Conservation (phyloP, 768 basidiomycete genomes). For the Dentipellis fragilis region DNA sequence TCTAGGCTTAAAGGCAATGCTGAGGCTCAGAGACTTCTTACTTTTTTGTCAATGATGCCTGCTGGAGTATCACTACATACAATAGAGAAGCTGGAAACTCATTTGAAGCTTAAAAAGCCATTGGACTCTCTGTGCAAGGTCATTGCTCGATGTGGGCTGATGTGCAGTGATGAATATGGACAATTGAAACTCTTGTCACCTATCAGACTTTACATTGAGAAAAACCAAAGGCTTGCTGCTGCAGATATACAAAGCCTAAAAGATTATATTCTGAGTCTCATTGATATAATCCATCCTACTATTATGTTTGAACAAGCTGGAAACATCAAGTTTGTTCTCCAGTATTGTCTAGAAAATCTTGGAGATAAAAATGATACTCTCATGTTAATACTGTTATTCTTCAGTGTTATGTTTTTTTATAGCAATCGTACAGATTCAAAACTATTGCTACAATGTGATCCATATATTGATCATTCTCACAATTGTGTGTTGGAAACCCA, state of each 20-base stretch:
- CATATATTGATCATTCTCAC: no score
- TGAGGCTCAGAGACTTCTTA: not conserved
- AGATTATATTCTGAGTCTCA: not conserved
- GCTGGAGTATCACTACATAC: not conserved
- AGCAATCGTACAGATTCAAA: no score
- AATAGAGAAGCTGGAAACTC: not conserved
- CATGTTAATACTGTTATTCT: no score
- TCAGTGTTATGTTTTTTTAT: no score
- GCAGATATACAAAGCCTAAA: no score
- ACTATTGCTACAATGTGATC: no score
- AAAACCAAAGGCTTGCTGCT: not conserved
- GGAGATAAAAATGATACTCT: not conserved
- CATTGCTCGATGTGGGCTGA: not conserved
- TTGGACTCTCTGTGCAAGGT: not conserved
- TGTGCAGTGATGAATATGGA: not conserved
- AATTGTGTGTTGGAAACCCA: no score
- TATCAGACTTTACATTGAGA: not conserved
- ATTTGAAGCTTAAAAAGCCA: not conserved
- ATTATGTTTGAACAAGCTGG: not conserved
- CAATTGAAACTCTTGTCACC: not conserved
- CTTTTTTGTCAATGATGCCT: not conserved
- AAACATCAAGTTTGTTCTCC: not conserved
- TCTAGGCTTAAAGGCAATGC: not conserved
- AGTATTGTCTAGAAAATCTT: not conserved
- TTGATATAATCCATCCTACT: not conserved